Conservation (phyloP, 2,329 filamentous ascomycete genomes). For the Alternaria ethzedia region DNA sequence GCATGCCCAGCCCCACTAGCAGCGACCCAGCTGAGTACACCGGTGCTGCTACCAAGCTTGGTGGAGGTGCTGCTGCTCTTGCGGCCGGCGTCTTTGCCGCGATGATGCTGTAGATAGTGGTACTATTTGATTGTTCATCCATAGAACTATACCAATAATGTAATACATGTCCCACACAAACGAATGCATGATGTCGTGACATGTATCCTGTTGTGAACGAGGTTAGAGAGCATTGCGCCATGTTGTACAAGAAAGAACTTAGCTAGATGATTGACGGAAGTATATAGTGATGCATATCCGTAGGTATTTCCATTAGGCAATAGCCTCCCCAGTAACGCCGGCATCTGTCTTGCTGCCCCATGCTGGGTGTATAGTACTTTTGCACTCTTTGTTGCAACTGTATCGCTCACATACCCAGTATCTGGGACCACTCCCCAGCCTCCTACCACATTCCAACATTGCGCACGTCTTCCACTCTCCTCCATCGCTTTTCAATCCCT, state of each 20-base stretch:
- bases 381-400: constrained; percentile 23
- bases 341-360: constrained; percentile 5
- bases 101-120: constrained; percentile 9
- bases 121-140: not conserved
- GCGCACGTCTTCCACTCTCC: constrained; percentile 17
- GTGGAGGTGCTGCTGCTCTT: constrained; percentile 9
- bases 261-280: not conserved
- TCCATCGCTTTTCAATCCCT: constrained; percentile 10
- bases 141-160: not conserved
- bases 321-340: not conserved
- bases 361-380: constrained; percentile 16
- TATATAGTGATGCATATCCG: not conserved
- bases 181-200: not conserved
- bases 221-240: not conserved
- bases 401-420: constrained; percentile 30
- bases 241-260: not conserved
- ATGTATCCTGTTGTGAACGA: not conserved
- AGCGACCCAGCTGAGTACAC: constrained; percentile 19
- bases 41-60: constrained; percentile 17
- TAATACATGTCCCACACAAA: not conserved
- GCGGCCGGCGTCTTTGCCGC: constrained; percentile 18
- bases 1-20: constrained; percentile 12
- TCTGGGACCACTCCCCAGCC: constrained; percentile 22
- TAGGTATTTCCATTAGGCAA: not conserved
- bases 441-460: constrained; percentile 9